Conservation (phyloP, 1,284 basidiomycete species). For the Cutaneotrichosporon sp. region DNA sequence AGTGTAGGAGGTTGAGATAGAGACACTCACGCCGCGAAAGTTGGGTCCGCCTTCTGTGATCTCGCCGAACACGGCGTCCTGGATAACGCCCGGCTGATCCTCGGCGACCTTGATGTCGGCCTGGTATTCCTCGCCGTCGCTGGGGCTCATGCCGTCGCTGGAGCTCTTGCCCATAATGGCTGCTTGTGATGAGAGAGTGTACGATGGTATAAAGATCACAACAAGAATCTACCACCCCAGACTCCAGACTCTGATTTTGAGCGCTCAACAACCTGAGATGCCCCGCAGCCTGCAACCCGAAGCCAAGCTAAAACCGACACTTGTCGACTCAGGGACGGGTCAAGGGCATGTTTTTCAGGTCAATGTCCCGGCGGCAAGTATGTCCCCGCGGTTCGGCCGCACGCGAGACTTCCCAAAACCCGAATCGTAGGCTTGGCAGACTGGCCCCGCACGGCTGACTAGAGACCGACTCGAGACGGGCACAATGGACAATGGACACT, state of each 20-base stretch:
- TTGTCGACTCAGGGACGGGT: neutral
- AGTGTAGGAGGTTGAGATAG: neutral
- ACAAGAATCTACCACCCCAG: neutral
- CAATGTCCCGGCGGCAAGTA: too few relatives aligned
- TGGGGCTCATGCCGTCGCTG: neutral
- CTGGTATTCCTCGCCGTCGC: neutral
- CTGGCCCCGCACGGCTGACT: too few relatives aligned
- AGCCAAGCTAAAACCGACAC: neutral
- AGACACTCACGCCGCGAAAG: slow-evolving; percentile 28
- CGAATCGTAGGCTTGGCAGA: too few relatives aligned
- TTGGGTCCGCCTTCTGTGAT: slow-evolving; percentile 30
- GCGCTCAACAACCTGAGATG: neutral
- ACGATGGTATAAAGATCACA: neutral
- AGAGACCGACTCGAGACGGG: too few relatives aligned
- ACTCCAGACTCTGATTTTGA: neutral
- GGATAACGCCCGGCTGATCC: neutral
- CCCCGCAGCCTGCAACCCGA: neutral
- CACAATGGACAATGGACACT: too few relatives aligned
- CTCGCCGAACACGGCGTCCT: slow-evolving; percentile 36
- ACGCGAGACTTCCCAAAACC: too few relatives aligned
- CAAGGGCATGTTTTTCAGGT: too few relatives aligned
- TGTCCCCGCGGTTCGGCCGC: too few relatives aligned
- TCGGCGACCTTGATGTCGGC: neutral
- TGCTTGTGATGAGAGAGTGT: neutral
- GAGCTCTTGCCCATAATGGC: neutral